Conservation (phyloP, 2,329 filamentous ascomycete species). For the Escovopsis sp. region DNA sequence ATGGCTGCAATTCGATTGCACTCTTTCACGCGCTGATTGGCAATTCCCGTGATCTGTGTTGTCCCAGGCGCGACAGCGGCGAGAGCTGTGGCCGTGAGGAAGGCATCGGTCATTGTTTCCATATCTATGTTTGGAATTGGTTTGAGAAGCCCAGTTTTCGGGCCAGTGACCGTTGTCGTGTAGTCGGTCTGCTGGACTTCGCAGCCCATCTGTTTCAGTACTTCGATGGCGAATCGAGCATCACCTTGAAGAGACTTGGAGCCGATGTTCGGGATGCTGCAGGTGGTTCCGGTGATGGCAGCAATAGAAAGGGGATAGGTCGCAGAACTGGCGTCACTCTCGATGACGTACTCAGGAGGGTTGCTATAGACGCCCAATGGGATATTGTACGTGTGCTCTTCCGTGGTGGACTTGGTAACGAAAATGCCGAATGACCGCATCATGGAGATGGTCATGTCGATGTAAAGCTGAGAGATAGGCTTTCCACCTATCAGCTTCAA, state of each 20-base stretch:
- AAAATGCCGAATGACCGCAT: constrained; percentile 83
- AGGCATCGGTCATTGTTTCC: constrained; percentile 98
- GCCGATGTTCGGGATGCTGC: constrained; percentile 92
- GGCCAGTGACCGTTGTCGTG: constrained; percentile 87
- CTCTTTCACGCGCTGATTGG: constrained; percentile 95
- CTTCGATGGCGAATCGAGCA: constrained; percentile 81
- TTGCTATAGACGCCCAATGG: constrained; percentile 73
- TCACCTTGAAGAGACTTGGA: constrained; percentile 86
- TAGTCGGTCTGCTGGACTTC: constrained; percentile 67
- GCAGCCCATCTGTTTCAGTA: constrained; percentile 88
- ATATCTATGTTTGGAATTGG: constrained; percentile 79
- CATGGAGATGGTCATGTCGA: constrained; percentile 98
- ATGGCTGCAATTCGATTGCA: constrained; percentile 94
- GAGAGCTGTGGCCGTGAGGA: constrained; percentile 84
- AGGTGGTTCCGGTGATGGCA: constrained; percentile 88
- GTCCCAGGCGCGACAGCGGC: constrained; percentile 74
- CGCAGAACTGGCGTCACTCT: constrained; percentile 94
- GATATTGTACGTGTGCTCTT: constrained; percentile 87
- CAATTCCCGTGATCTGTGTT: constrained; percentile 84
- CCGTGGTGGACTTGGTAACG: constrained; percentile 59
- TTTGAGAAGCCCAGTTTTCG: constrained; percentile 55
- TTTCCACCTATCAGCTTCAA: constrained; percentile 87
- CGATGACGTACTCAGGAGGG: constrained; percentile 72
- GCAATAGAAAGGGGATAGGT: constrained; percentile 91
- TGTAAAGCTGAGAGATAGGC: constrained; percentile 91